A percentile compares a stretch with the other conserved stretches of the same genome.
phyloP scores from a whole-genome alignment of 768 basidiomycete genomes.

The Lactarius tabidus region DNA sequence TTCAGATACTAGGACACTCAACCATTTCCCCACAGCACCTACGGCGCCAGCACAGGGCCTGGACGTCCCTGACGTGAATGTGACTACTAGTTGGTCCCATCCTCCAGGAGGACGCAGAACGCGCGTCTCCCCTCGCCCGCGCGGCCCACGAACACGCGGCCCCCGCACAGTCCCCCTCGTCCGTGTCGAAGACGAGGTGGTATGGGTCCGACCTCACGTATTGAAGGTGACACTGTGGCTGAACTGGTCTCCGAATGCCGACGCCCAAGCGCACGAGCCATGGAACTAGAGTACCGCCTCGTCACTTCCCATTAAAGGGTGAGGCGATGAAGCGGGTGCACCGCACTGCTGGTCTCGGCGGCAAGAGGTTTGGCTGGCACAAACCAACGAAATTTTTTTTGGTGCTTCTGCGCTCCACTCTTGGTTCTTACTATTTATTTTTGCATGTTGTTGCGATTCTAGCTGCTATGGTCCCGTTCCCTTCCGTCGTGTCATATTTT shows the following conservation, averaged over 20 bases:
- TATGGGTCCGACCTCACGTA: neutral
- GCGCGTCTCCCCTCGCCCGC: too few relatives aligned
- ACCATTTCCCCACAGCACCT: neutral
- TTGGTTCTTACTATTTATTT: neutral
- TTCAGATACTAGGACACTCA: neutral
- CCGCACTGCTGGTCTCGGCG: neutral
- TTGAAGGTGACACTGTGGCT: constrained; percentile 13
- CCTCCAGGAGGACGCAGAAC: too few relatives aligned
- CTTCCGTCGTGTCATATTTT: neutral
- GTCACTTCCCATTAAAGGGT: neutral
- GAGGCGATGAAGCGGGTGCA: neutral
- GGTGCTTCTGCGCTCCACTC: neutral
- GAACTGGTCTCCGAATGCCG: constrained; percentile 17
- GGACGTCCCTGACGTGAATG: too few relatives aligned
- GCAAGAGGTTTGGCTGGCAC: neutral
- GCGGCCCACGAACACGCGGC: neutral
- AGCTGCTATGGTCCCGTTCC: neutral
- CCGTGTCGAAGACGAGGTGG: constrained; percentile 8
- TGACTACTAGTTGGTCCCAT: too few relatives aligned
- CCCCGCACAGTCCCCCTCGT: constrained; percentile 1
- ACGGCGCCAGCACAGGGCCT: neutral
- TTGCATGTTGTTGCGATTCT: neutral
- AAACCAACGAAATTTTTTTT: neutral
- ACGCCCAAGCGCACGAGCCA: neutral
- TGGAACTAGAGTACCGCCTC: neutral